Evolutionary conservation across 768 basidiomycete genomes (phyloP).

Genomic region (Auricularia sp.): DNA sequence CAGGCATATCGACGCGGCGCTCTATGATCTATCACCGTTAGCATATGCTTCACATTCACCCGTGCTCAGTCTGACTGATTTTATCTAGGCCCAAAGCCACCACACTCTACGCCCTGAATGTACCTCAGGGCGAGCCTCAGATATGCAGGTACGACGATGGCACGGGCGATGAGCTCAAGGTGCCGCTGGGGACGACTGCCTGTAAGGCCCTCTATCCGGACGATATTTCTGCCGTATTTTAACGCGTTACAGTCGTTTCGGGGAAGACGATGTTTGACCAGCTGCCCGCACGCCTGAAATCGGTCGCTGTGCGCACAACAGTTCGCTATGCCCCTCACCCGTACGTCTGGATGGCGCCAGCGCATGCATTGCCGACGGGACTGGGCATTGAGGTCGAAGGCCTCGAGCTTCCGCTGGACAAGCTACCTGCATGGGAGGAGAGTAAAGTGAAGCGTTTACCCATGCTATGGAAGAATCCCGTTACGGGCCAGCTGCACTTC

Average conservation of each 20-base stretch:
- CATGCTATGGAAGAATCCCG: conserved; percentile 86
- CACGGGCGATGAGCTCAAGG: conserved; percentile 69
- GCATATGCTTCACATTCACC: not conserved
- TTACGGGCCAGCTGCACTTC: conserved; percentile 72
- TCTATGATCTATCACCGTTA: conserved; percentile 58
- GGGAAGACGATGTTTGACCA: conserved; percentile 80
- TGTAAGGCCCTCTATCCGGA: conserved; percentile 34
- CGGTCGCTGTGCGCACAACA: conserved; percentile 62
- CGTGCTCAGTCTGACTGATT: not conserved
- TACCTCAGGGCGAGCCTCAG: conserved; percentile 59
- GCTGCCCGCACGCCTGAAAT: conserved; percentile 60
- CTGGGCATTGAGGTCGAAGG: conserved; percentile 76
- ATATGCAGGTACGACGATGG: conserved; percentile 74
- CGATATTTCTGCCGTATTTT: not conserved
- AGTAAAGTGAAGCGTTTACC: conserved; percentile 63
- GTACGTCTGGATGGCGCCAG: conserved; percentile 83
- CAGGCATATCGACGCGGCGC: conserved; percentile 76
- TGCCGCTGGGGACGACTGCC: conserved; percentile 80
- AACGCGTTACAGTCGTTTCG: conserved; percentile 26
- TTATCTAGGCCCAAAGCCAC: conserved; percentile 55
- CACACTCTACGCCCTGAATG: conserved; percentile 66
- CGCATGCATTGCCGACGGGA: conserved; percentile 64
- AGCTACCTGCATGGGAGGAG: conserved; percentile 79
- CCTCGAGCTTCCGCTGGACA: conserved; percentile 49
- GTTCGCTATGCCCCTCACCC: conserved; percentile 80